These are phyloP conservation scores for Lactifluus hygrophoroides DNA, from an alignment of 768 basidiomycete genomes.

Conservation along the genomic window DNA sequence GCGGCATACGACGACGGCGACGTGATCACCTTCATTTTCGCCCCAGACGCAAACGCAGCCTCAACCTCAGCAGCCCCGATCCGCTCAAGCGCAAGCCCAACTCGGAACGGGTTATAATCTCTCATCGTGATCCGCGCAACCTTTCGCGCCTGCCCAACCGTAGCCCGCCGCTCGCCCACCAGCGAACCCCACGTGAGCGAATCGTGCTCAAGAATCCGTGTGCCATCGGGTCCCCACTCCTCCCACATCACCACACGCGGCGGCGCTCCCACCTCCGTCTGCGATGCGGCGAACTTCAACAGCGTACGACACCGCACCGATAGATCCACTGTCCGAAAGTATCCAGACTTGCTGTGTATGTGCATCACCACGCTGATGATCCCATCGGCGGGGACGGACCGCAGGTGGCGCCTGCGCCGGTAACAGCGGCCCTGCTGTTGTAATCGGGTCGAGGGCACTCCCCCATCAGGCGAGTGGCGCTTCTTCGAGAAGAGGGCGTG, in stretches of 20 bases:
- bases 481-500: constrained; percentile 3
- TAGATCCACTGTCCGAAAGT: constrained; percentile 1
- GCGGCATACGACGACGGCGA: not conserved
- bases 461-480: not conserved
- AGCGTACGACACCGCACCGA: constrained; percentile 6
- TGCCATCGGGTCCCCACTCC: not conserved
- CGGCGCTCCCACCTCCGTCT: too few species aligned
- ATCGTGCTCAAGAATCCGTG: constrained; percentile 3
- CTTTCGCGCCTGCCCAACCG: not conserved
- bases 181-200: constrained; percentile 10
- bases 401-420: not conserved
- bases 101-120: constrained; percentile 7
- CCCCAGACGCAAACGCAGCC: not conserved
- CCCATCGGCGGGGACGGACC: constrained; percentile 1
- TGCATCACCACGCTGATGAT: constrained; percentile 14
- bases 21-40: not conserved
- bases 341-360: not conserved
- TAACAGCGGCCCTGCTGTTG: not conserved
- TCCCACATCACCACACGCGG: not conserved
- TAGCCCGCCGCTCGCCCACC: constrained; percentile 10
- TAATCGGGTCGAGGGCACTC: not conserved
- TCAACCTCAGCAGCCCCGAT: not conserved
- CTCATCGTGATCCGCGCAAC: not conserved
- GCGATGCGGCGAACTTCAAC: not conserved
- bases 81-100: not conserved